Conservation (phyloP, 2,329 filamentous ascomycete genomes). For the Elsinoe australis region DNA sequence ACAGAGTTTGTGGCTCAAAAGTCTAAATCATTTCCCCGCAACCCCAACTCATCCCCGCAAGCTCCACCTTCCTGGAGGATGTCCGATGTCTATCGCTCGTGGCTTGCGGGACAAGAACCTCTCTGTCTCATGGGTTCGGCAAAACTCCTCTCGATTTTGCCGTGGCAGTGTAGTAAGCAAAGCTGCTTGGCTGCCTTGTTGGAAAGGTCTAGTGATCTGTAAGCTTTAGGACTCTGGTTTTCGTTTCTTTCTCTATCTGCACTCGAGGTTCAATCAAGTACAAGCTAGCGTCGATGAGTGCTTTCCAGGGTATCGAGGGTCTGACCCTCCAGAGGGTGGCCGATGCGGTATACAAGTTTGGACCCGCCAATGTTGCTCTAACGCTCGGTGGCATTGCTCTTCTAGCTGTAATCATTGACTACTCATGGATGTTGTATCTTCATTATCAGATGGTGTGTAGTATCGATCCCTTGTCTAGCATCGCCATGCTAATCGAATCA, state of each 20-base stretch:
- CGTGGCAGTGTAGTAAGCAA: not conserved
- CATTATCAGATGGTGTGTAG: slow-evolving; percentile 23
- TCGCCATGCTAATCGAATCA: slow-evolving; percentile 11
- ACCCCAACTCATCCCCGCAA: slow-evolving; percentile 6
- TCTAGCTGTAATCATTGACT: slow-evolving; percentile 24
- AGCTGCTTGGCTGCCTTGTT: slow-evolving; percentile 11
- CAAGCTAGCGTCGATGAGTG: not conserved
- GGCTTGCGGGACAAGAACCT: slow-evolving; percentile 15
- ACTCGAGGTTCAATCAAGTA: not conserved
- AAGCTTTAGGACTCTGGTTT: not conserved
- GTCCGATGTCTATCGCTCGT: slow-evolving; percentile 10
- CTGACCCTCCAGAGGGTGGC: slow-evolving; percentile 28
- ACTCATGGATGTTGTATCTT: slow-evolving; percentile 22
- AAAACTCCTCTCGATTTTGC: slow-evolving; percentile 4
- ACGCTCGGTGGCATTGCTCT: slow-evolving; percentile 23
- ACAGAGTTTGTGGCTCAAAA: slow-evolving; percentile 4
- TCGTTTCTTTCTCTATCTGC: not conserved
- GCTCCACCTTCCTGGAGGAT: slow-evolving; percentile 8
- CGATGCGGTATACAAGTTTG: slow-evolving; percentile 29
- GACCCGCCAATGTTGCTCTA: slow-evolving; percentile 24
- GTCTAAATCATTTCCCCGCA: too few species aligned
- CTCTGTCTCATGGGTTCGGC: slow-evolving; percentile 4
- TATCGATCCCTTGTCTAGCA: not conserved
- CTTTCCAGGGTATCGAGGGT: slow-evolving; percentile 23
- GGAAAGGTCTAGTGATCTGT: not conserved